Percentiles rank a stretch among this genome's conserved stretches.
Evolutionary conservation across 495 filamentous ascomycete species (phyloP).

Genomic region (Tuber brumale): DNA sequence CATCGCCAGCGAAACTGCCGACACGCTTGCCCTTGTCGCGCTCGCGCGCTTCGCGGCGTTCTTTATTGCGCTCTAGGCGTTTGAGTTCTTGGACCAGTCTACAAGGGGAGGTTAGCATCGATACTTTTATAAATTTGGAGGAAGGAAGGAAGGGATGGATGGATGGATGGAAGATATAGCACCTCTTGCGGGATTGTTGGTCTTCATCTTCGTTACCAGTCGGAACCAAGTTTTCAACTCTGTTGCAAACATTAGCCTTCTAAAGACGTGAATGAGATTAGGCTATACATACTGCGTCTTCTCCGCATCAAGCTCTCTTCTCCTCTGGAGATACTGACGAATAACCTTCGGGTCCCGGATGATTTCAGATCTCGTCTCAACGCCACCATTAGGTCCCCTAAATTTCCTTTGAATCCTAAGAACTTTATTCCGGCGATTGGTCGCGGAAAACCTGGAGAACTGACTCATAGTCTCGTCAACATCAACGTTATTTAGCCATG

Average conservation of each 20-base stretch:
- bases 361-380: conserved; percentile 45
- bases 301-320: conserved; percentile 54
- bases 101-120: background rate
- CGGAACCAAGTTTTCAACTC: conserved; percentile 56
- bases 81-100: conserved; percentile 67
- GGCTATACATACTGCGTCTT: conserved; percentile 56
- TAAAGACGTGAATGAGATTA: conserved; percentile 13
- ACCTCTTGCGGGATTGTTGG: conserved; percentile 52
- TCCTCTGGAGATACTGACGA: conserved; percentile 51
- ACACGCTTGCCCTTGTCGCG: conserved; percentile 52
- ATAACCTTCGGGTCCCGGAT: conserved; percentile 44
- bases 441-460: conserved; percentile 68
- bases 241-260: conserved; percentile 39
- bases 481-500: conserved; percentile 43
- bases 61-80: conserved; percentile 81
- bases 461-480: conserved; percentile 76
- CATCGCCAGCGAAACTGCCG: conserved; percentile 50
- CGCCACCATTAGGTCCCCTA: conserved; percentile 56
- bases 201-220: conserved; percentile 73
- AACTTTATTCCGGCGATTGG: conserved; percentile 59
- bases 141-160: too few species aligned
- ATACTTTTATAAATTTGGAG: background rate
- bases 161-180: conserved; percentile 12
- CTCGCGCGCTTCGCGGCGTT: conserved; percentile 82
- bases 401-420: conserved; percentile 68